Evolutionary conservation across 1,139 yeast genomes (phyloP), one percentile per base, ranked within the genome.

Genomic region (Groenewaldozyma sp.): DNA sequence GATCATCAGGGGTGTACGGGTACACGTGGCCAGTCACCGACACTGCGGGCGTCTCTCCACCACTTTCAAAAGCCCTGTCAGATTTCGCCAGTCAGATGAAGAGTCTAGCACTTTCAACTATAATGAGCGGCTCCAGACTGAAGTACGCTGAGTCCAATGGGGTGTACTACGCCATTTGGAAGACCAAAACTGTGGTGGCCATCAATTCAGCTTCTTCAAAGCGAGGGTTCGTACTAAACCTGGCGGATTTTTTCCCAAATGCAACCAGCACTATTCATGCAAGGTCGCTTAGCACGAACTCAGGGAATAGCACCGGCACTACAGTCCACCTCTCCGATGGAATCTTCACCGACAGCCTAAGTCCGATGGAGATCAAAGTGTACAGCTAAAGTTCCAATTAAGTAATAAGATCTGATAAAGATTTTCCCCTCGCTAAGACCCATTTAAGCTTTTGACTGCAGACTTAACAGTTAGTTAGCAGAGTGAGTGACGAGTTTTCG

Each of bases 1-100:
- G 46, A 2, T 43, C 44, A 13, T 40, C 44, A 3, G 46, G 46
- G 4, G 42, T 43, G 4, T 28, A 40, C 13, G 44, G 46, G 1
- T 43, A 43, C 35, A 43, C 44, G 4, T 43, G 44, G 42, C 46
- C 46, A 24, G 46, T 43, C 2, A 20, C 42, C 10, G 34, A 41
- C 18, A 24, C 38, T n/a, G 34, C 37, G 14, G 35, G 40, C 6
- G 43, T 29, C 11, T 34, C 18, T 19, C 42, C 44, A 9, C 41
- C 38, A 10, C 31, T 43, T 11, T 38, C 44, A 4, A 37, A 36
- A 28, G 46, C 46, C 9, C 22, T 43, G 13, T 31, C 38, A 1
- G 46, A 43, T 26, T 43, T 40, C 37, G 44, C 44, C 3, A 31
- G 28, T 14, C 41, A 24, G 17, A 2, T 39, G 17, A 18, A 24